phyloP scores from a whole-genome alignment of 352 stramenopile genomes.

The Pythium aquatile region DNA sequence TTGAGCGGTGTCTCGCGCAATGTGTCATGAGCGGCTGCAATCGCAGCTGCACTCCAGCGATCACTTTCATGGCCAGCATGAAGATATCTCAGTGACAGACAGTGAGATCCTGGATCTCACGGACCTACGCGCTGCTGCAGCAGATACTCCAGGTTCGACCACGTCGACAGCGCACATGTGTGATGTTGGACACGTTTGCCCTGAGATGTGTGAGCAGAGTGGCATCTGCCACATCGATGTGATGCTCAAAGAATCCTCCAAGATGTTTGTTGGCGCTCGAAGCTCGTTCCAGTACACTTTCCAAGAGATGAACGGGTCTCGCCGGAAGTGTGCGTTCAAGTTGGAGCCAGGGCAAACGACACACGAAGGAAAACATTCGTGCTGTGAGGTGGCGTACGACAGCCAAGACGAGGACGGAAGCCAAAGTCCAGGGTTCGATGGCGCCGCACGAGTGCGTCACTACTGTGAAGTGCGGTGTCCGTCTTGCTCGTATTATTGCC shows the following conservation, averaged over 20 bases:
- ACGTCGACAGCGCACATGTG: slow-evolving; percentile 61
- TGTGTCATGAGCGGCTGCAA: slow-evolving; percentile 66
- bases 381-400: slow-evolving; percentile 25
- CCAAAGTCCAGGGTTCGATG: background rate
- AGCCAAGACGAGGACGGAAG: slow-evolving; percentile 15
- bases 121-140: slow-evolving; percentile 13
- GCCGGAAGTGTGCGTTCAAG: slow-evolving; percentile 54
- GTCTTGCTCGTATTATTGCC: slow-evolving; percentile 78
- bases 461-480: slow-evolving; percentile 71
- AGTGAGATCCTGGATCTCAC: slow-evolving; percentile 33
- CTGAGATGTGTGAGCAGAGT: slow-evolving; percentile 47
- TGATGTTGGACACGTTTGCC: slow-evolving; percentile 48
- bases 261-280: slow-evolving; percentile 59
- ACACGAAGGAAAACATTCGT: slow-evolving; percentile 50
- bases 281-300: slow-evolving; percentile 67
- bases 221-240: slow-evolving; percentile 73
- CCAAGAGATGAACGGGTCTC: slow-evolving; percentile 78
- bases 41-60: slow-evolving; percentile 43
- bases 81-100: slow-evolving; percentile 42
- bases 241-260: slow-evolving; percentile 63
- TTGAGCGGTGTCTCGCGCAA: slow-evolving; percentile 49
- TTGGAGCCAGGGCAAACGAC: slow-evolving; percentile 41
- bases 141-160: slow-evolving; percentile 38
- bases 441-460: slow-evolving; percentile 34
- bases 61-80: slow-evolving; percentile 66